Evolutionary conservation across 179 eudicot species (phyloP).

Genomic region (Camellia oleifera): DNA sequence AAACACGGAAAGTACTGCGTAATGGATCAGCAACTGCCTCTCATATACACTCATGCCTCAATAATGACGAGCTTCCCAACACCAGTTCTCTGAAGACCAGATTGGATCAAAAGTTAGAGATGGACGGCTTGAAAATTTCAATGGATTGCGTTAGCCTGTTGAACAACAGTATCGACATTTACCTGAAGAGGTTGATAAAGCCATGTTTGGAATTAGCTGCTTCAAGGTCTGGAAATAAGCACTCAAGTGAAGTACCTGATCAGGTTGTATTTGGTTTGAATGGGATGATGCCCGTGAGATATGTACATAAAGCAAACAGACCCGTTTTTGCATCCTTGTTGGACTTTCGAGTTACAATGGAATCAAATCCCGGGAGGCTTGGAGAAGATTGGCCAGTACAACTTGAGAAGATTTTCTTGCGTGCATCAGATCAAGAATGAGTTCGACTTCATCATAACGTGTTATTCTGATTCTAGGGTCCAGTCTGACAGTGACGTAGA

Average conservation of each 20-base stretch:
- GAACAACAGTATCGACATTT: slow-evolving; percentile 60
- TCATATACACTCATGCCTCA: slow-evolving; percentile 38
- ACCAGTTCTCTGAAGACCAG: slow-evolving; percentile 44
- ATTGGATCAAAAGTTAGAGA: slow-evolving; percentile 51
- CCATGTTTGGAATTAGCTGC: slow-evolving; percentile 45
- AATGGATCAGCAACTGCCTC: slow-evolving; percentile 23
- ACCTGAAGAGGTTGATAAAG: slow-evolving; percentile 52
- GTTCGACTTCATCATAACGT: slow-evolving; percentile 12
- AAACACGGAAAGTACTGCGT: slow-evolving; percentile 39
- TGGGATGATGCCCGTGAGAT: slow-evolving; percentile 29
- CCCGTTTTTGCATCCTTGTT: slow-evolving; percentile 34
- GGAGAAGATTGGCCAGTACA: slow-evolving; percentile 71
- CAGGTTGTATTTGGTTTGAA: slow-evolving; percentile 24
- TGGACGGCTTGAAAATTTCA: slow-evolving; percentile 48
- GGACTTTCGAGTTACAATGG: slow-evolving; percentile 68
- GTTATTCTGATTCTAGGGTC: slow-evolving; percentile 13
- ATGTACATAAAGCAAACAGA: slow-evolving; percentile 24
- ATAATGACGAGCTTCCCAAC: slow-evolving; percentile 47
- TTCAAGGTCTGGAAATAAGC: slow-evolving; percentile 36
- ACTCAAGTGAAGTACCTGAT: slow-evolving; percentile 15
- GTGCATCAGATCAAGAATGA: slow-evolving; percentile 31
- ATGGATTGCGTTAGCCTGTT: slow-evolving; percentile 54
- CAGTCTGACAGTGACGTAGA: slow-evolving; percentile 22
- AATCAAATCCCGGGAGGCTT: slow-evolving; percentile 49
- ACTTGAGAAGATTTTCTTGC: slow-evolving; percentile 53